Evolutionary conservation across 768 basidiomycete genomes (phyloP), one percentile per base, ranked within the genome.

Genomic region (Antrodiella citrinella): DNA sequence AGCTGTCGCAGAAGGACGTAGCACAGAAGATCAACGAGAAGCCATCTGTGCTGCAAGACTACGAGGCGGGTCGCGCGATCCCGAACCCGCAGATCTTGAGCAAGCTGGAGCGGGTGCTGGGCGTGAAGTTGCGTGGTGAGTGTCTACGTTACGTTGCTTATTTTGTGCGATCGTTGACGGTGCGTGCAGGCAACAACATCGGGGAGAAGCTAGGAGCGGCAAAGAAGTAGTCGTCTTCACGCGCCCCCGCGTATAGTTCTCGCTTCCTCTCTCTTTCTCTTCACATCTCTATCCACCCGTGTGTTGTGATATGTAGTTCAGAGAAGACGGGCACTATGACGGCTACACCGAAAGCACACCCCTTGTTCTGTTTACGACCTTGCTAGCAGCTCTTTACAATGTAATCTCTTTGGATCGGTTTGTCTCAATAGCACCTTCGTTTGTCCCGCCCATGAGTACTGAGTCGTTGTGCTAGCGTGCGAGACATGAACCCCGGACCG

Each of bases 11-110:
- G 68, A 95, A 94, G 69, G 92, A 95, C 45, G 71, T 95, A 35
- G 94, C 93, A 10, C 83, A 85, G 63, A 91, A 90, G 73, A 81
- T 93, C 61, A 97, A 96, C 65, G 91, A 93, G 71, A 94, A 93
- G 67, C 89, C 86, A 24, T 85, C 86, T 44, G 73, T 92, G 46
- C 70, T 91, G 26, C 86, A 91, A 65, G 92, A 93, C 59, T 91
- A 95, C 65, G 93, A 96, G 67, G 76, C 85, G 3, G 84, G 90
- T 50, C 85, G 80, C 67, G 93, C 92, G 25, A 78, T 91, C 35
- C 93, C 93, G 24, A 92, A 85, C 61, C 69, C 86, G 39, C 86
- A 91, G 62, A 81, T 96, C 59, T 80, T 97, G 25, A 73, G 76
- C 50, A 95, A 96, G 76, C 81, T 96, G 56, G 94, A 97, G 71